Percentiles rank a stretch among this genome's conserved stretches.
Conservation (phyloP, 2,329 filamentous ascomycete species). For the Cladophialophora carrionii region DNA sequence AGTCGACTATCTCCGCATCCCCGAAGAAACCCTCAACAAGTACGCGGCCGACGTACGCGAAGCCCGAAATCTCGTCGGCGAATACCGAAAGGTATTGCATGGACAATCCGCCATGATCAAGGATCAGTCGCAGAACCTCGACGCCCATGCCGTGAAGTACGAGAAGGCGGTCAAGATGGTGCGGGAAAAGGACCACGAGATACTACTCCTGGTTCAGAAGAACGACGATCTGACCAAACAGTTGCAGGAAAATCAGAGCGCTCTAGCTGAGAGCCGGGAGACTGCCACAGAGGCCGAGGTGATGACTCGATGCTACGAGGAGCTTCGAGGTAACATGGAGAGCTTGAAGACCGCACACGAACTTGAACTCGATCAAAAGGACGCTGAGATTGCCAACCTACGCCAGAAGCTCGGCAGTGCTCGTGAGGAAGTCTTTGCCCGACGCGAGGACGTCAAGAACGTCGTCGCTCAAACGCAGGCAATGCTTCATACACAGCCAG, state of each 20-base stretch:
- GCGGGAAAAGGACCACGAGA: conserved; percentile 31
- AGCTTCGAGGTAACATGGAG: conserved; percentile 28
- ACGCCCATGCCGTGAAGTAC: conserved; percentile 21
- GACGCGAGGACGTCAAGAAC: conserved; percentile 33
- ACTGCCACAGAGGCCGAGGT: conserved; percentile 13
- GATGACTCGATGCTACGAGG: conserved; percentile 25
- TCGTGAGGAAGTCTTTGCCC: conserved; percentile 31
- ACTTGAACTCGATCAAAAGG: conserved; percentile 30
- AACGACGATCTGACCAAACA: conserved; percentile 20
- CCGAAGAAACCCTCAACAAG: conserved; percentile 26
- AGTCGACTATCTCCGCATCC: conserved; percentile 27
- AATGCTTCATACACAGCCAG: conserved; percentile 10
- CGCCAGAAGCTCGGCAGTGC: conserved; percentile 33
- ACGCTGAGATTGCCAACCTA: conserved; percentile 28
- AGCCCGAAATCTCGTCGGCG: conserved; percentile 10
- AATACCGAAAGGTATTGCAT: conserved; percentile 29
- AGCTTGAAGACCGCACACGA: conserved; percentile 28
- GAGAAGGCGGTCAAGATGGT: conserved; percentile 17
- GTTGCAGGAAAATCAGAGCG: conserved; percentile 19
- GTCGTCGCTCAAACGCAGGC: conserved; percentile 25
- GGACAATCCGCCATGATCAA: conserved; percentile 26
- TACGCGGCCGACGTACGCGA: conserved; percentile 21
- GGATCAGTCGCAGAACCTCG: conserved; percentile 26
- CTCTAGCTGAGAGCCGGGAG: conserved; percentile 13
- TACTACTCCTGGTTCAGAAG: conserved; percentile 26